Base-by-base conservation (phyloP, 1,284 basidiomycete genomes). In the Tetrapyrgos nigripes region DNA sequence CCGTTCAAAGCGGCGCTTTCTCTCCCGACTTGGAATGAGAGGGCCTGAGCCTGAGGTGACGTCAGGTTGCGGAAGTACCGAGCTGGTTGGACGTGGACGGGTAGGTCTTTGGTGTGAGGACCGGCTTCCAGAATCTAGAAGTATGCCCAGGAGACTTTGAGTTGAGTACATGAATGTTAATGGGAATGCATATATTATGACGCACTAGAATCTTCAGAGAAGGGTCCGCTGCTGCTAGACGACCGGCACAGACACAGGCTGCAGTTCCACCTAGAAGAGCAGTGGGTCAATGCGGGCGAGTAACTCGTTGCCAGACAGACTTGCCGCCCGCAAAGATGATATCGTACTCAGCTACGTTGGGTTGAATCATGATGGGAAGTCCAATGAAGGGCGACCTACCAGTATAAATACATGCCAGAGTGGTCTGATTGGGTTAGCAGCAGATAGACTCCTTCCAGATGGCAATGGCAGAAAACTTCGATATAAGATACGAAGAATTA, bases 51-150 rank as follows among this genome's bases (percentile, higher is more conserved):
- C 17, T 21, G 27, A 0, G 74, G 75, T n/a, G n/a, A n/a, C 0
- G 65, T 59, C 1, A 84, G 65, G 50, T 83, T 78, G 23, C 64
- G 59, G 51, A 79, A 68, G 65, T 66, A 86, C 24, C 77, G 76
- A 2, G 69, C 84, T 1, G 86, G 87, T 35, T 86, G 83, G 5
- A 75, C 70, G 63, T 87, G 83, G 0, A 70, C 61, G 1, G 68
- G 70, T 9, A 81, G 35, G 24, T 84, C 77, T 19, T 73, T 63
- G 3, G 81, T 81, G 50, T 76, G 70, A 3, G 75, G 73, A 1
- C 84, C 83, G 14, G 79, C 72, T 66, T 84, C 83, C 31, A 84
- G 64, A 47, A 81, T 67, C 61, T 62, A 26, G 4, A 23, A 14
- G 31, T 33, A 8, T 33, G 8, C 14, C 14, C 8, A 33, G 31